Base-by-base conservation (phyloP, 345 rosid genomes). In the Geranium rotundifolium region DNA sequence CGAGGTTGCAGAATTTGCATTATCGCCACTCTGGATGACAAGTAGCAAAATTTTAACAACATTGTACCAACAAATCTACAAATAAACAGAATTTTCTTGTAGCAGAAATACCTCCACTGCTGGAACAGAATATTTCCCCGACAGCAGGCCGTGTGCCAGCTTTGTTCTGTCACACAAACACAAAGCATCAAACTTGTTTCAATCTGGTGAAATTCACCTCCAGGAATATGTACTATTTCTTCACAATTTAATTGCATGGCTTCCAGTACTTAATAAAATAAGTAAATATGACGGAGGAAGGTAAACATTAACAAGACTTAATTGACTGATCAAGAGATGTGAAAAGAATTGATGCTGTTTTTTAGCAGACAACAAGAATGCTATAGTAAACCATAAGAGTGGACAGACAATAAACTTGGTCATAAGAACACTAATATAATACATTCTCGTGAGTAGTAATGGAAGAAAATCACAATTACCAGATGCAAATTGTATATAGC, bases 91-190 rank as follows among this genome's bases (percentile, higher is more conserved):
- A 68, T 30, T 54, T 19, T 37, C 66, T 2, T 37, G 50, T 52
- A 52, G 61, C 56, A 59, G 17, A 23, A 55, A 60, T 82, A 90
- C 99, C 96, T 85, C 82, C 61, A 57, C 20, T 55, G 79, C 79
- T 27, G 97, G 99, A 72, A 79, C 71, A 15, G 97, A 88, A 70
- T 90, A 90, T 81, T 82, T 90, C 56, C 99, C 99, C 59, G 92
- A 93, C 20, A 90, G 83, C 80, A 93, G 75, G 70, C 99, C 99
- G 79, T 93, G 92, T 16, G 82, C 99, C 72, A 93, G 87, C 76
- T 93, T 93, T 75, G 95, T 83, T 77, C 97, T 93, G 85, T 75
- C 74, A 81, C 29, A 77, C 54, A 72, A 63, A 31, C 56, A 72
- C 63, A 58, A 73, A 37, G 54, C 58, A 65, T 63, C 17, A 67